Evolutionary conservation across 768 basidiomycete species (phyloP).

Genomic region (Podaxis sp.): DNA sequence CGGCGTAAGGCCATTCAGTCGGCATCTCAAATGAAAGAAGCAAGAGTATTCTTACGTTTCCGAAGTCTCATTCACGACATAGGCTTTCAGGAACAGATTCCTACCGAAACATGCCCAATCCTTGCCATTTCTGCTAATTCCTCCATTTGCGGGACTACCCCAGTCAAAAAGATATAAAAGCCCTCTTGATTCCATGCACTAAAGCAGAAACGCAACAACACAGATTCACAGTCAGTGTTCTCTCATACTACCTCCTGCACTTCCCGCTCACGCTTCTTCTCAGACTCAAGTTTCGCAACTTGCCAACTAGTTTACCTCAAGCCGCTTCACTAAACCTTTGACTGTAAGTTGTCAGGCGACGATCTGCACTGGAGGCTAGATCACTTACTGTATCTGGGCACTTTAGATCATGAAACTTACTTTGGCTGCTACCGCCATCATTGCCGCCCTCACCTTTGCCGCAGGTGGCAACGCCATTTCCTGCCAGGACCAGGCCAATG

Average conservation of each 20-base stretch:
- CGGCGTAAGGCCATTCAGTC: not conserved
- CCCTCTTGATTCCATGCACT: not conserved
- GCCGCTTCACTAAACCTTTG: not conserved
- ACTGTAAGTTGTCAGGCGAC: not conserved
- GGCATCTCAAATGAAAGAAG: not conserved
- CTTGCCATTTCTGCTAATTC: not conserved
- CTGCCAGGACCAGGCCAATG: conserved; percentile 10
- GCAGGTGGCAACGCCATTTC: conserved; percentile 7
- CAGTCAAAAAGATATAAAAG: not conserved
- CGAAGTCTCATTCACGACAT: not conserved
- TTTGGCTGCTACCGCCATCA: not conserved
- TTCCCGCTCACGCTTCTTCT: not conserved
- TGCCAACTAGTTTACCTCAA: not conserved
- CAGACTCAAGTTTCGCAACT: not conserved
- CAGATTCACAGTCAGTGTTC: not conserved
- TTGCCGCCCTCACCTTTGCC: conserved; percentile 5
- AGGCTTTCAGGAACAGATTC: not conserved
- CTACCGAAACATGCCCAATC: not conserved
- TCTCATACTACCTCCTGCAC: not conserved
- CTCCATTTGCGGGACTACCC: not conserved
- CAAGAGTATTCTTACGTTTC: not conserved
- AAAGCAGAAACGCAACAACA: not conserved
- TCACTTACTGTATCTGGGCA: not conserved
- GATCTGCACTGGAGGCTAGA: not conserved
- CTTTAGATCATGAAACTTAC: conserved; percentile 8